Base-by-base conservation (phyloP, 192 early-diverging fungal species). In the Backusella circina region DNA sequence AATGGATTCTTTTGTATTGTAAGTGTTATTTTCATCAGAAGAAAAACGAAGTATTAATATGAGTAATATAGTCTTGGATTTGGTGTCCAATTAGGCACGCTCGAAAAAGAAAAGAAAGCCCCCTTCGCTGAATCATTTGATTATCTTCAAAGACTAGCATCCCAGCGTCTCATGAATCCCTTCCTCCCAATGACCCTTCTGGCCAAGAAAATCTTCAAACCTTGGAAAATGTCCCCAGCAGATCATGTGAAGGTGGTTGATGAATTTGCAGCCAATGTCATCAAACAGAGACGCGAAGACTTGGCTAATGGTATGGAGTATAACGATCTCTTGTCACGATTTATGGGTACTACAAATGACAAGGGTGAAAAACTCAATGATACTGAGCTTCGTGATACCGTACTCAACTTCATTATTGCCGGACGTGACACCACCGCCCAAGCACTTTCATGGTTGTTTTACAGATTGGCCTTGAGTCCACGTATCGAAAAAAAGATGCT, bases 61-160 rank as follows among this genome's bases (percentile, higher is more conserved):
- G 18, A 47, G 5, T n/a, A n/a, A 54, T 30, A 39, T 61, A 83
- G 82, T 15, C 65, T 83, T 71, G 82, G 82, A 6, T 90, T 89
- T 77, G 87, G 86, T 26, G 80, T 82, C 32, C 73, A 86, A 12
- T 73, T 88, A n/a, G 70, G 82, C 23, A 73, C 85, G 16, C 61
- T 89, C 9, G 69, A 72, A 32, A 75, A 69, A 36, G 75, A 76
- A 5, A 83, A 76, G 21, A 77, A 80, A 33, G 74, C 80, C 13
- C 78, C 74, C 10, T 89, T 91, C 79, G 88, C 87, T 0, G 57
- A 38, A 3, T 74, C 88, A 21, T 90, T 90, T 75, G 88, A 90
- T 61, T 76, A 72, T 32, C 82, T 79, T 16, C 87, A 88, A 75
- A 66, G 67, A 33, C 50, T 36, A 1, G 81, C 84, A 0, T 57